These are phyloP conservation scores for Phylloporus arenicola DNA, from an alignment of 768 basidiomycete genomes.

Conservation along the genomic window DNA sequence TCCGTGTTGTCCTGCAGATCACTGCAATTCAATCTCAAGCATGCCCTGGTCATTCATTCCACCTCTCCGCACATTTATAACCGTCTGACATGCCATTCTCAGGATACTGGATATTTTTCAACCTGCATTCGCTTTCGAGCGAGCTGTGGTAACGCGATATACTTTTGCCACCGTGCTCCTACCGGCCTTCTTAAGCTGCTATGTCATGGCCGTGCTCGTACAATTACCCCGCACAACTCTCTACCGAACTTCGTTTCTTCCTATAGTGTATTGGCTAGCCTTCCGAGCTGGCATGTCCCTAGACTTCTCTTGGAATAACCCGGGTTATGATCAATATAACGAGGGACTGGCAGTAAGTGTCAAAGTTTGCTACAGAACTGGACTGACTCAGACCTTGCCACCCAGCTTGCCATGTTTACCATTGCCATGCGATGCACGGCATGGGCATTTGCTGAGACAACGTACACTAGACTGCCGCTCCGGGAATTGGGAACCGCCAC, in stretches of 20 bases:
- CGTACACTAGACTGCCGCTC: conserved; percentile 12
- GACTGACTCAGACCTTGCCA: not conserved
- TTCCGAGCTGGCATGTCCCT: conserved; percentile 35
- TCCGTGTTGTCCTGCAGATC: not conserved
- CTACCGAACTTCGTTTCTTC: conserved; percentile 44
- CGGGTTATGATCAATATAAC: conserved; percentile 15
- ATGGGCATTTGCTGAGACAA: conserved; percentile 16
- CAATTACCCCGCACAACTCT: conserved; percentile 40
- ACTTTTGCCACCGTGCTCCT: conserved; percentile 34
- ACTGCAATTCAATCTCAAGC: not conserved
- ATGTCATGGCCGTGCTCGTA: conserved; percentile 49
- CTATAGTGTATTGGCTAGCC: conserved; percentile 41
- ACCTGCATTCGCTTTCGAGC: conserved; percentile 13
- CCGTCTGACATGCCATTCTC: conserved; percentile 1
- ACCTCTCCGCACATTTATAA: not conserved
- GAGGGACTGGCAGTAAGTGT: conserved; percentile 19
- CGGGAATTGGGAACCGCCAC: not conserved
- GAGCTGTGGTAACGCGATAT: conserved; percentile 17
- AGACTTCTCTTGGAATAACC: conserved; percentile 19
- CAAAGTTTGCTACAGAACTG: not conserved
- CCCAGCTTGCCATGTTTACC: conserved; percentile 22
- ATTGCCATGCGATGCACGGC: conserved; percentile 21
- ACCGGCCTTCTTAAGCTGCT: conserved; percentile 45
- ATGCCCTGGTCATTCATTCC: conserved; percentile 14
- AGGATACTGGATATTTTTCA: conserved; percentile 9